Evolutionary conservation across 345 rosid genomes (phyloP).

Genomic region (Orychophragmus violaceus): DNA sequence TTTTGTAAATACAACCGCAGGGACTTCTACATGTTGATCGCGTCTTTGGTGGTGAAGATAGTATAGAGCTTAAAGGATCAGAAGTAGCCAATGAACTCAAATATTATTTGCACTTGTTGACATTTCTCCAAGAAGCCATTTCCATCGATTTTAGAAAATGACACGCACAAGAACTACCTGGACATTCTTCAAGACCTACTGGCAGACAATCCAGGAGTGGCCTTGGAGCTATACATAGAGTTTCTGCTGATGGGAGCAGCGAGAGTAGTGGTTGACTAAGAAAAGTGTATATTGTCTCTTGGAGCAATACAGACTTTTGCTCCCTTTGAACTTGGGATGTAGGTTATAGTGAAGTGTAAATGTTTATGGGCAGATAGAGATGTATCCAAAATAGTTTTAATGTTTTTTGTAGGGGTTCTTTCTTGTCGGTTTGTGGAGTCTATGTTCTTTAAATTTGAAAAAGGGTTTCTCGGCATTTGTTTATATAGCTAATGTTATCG

Average conservation of each 20-base stretch:
- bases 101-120: constrained; percentile 65
- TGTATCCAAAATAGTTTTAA: too few relatives aligned
- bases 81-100: constrained; percentile 61
- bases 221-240: constrained; percentile 50
- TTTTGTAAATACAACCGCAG: constrained; percentile 37
- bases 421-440: too few relatives aligned
- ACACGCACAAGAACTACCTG: constrained; percentile 65
- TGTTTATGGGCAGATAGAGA: too few relatives aligned
- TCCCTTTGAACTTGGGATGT: too few relatives aligned
- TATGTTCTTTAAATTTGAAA: too few relatives aligned
- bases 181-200: constrained; percentile 55
- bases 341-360: too few relatives aligned
- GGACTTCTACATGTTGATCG: constrained; percentile 68
- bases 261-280: too few relatives aligned
- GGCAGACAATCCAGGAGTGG: constrained; percentile 33
- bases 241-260: constrained; percentile 47
- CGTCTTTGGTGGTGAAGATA: constrained; percentile 83
- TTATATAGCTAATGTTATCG: too few relatives aligned
- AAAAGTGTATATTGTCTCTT: too few relatives aligned
- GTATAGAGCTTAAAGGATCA: constrained; percentile 56
- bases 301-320: too few relatives aligned
- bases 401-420: too few relatives aligned
- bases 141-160: constrained; percentile 76
- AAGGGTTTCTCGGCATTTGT: too few relatives aligned
- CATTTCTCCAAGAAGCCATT: constrained; percentile 92